Percentiles rank a stretch among this genome's conserved stretches.
phyloP scores from a whole-genome alignment of 2,329 filamentous ascomycete species.

The Stenocarpella maydis region DNA sequence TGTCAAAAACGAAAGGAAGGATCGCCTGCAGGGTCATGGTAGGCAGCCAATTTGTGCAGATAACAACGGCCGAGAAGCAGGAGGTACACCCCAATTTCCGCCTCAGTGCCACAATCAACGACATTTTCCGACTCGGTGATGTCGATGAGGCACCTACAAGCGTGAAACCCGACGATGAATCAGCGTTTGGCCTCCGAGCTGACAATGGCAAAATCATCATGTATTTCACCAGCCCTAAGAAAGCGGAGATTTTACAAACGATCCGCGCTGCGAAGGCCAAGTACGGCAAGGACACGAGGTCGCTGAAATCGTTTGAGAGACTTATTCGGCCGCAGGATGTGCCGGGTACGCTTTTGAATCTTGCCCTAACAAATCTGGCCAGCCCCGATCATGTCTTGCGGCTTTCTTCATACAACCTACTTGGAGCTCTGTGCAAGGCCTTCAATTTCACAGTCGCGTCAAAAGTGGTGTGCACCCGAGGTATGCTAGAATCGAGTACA shows the following conservation, averaged over 20 bases:
- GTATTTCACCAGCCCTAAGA: conserved; percentile 74
- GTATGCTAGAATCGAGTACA: conserved; percentile 46
- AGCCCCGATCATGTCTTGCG: conserved; percentile 68
- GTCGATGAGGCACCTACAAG: conserved; percentile 73
- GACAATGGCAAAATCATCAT: conserved; percentile 76
- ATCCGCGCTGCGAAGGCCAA: conserved; percentile 71
- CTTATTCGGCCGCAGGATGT: conserved; percentile 75
- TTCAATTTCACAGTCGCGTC: conserved; percentile 72
- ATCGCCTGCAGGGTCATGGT: conserved; percentile 75
- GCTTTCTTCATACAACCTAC: conserved; percentile 71
- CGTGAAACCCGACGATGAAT: conserved; percentile 71
- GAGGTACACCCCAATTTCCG: conserved; percentile 70
- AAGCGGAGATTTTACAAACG: conserved; percentile 68
- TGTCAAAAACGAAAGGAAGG: conserved; percentile 75
- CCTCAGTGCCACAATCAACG: conserved; percentile 71
- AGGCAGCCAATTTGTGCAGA: conserved; percentile 74
- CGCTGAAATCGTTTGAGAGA: conserved; percentile 69
- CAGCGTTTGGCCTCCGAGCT: conserved; percentile 71
- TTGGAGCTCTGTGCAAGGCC: conserved; percentile 71
- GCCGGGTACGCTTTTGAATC: conserved; percentile 72
- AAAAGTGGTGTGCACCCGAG: conserved; percentile 68
- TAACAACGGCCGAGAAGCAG: conserved; percentile 74
- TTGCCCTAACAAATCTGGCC: conserved; percentile 72
- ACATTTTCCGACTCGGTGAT: conserved; percentile 73
- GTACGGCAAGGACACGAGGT: conserved; percentile 68